These are phyloP conservation scores for Elongisporangium undulatum DNA, from an alignment of 352 stramenopile genomes.

Conservation along the genomic window DNA sequence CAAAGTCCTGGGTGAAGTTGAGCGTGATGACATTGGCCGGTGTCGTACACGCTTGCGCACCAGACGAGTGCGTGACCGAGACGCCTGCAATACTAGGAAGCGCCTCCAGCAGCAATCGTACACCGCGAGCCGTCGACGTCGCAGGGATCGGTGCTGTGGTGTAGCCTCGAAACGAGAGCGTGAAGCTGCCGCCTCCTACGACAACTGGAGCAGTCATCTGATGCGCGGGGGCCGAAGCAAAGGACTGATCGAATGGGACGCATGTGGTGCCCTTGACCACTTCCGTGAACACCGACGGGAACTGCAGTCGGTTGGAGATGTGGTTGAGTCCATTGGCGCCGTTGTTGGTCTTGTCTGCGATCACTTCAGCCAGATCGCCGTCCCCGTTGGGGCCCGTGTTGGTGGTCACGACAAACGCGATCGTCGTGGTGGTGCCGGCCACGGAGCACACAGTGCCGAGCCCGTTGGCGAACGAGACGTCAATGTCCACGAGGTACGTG, in stretches of 20 bases:
- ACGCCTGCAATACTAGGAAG: conserved; percentile 55
- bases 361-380: conserved; percentile 43
- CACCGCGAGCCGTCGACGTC: conserved; percentile 23
- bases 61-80: conserved; percentile 35
- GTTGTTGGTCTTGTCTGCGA: conserved; percentile 48
- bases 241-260: conserved; percentile 49
- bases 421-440: conserved; percentile 46
- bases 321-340: conserved; percentile 44
- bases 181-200: conserved; percentile 49
- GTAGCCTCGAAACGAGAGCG: conserved; percentile 50
- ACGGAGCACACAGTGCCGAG: conserved; percentile 37
- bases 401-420: conserved; percentile 60
- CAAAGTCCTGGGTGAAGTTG: conserved; percentile 81
- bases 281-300: conserved; percentile 50
- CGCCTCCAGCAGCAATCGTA: conserved; percentile 27
- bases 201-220: conserved; percentile 43
- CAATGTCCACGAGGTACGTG: conserved; percentile 56
- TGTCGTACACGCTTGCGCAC: conserved; percentile 54
- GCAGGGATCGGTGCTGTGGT: conserved; percentile 64
- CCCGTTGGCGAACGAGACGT: conserved; percentile 35
- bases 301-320: conserved; percentile 58
- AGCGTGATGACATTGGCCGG: conserved; percentile 59
- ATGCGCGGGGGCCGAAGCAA: conserved; percentile 19
- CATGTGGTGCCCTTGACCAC: conserved; percentile 41
- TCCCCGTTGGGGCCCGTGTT: conserved; percentile 32